A percentile compares a stretch with the other conserved stretches of the same genome.
Evolutionary conservation across 495 filamentous ascomycete genomes (phyloP).

Genomic region (Aspergillus carlsbadensis): DNA sequence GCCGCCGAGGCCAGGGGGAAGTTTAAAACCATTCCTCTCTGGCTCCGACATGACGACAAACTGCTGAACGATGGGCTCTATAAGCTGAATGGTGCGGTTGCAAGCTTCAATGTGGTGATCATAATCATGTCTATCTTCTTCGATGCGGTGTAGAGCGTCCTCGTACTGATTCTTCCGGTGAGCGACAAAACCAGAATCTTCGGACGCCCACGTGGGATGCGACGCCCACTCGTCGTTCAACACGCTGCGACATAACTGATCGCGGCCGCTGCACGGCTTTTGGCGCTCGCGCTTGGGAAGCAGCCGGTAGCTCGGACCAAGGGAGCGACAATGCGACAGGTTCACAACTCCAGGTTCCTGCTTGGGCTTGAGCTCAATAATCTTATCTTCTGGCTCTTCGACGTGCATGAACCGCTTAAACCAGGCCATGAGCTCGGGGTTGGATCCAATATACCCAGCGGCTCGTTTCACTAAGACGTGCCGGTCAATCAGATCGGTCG

Average conservation of each 20-base stretch:
- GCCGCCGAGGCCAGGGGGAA: conserved; percentile 82
- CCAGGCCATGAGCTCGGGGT: conserved; percentile 79
- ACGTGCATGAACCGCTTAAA: conserved; percentile 78
- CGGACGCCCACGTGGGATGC: conserved; percentile 97
- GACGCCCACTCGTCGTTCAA: conserved; percentile 98
- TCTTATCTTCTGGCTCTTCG: conserved; percentile 65
- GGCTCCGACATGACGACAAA: conserved; percentile 70
- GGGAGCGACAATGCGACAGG: conserved; percentile 86
- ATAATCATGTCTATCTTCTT: conserved; percentile 98
- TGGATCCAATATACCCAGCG: conserved; percentile 81
- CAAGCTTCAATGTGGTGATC: conserved; percentile 97
- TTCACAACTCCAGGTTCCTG: conserved; percentile 74
- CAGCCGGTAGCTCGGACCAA: conserved; percentile 92
- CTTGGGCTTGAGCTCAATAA: conserved; percentile 75
- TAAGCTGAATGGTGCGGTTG: conserved; percentile 85
- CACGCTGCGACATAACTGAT: conserved; percentile 86
- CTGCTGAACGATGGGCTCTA: conserved; percentile 89
- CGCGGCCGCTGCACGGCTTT: conserved; percentile 86
- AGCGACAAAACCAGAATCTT: conserved; percentile 97
- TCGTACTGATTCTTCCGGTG: conserved; percentile 95
- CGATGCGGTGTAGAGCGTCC: conserved; percentile 90
- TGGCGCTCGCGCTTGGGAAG: conserved; percentile 85
- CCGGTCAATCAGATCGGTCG: conserved; percentile 83
- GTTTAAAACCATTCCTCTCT: conserved; percentile 69
- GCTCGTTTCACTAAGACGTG: conserved; percentile 78